Evolutionary conservation across 495 filamentous ascomycete genomes (phyloP).

Genomic region (Xylaria nigripes): DNA sequence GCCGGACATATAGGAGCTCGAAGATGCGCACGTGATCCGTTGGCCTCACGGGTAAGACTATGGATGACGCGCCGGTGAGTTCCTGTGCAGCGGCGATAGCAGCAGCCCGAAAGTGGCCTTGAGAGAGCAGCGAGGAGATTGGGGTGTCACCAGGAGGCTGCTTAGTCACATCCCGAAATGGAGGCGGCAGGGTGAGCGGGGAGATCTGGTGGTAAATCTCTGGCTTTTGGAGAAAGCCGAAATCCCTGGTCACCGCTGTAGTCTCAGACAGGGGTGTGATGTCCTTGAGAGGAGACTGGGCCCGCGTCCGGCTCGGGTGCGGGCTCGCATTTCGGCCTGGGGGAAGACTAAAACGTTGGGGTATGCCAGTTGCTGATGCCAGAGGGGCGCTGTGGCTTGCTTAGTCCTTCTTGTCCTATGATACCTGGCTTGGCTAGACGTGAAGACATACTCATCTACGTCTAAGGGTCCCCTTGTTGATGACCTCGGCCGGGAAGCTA

Average conservation of each 20-base stretch:
- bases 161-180: conserved; percentile 46
- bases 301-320: conserved; percentile 9
- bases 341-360: conserved; percentile 15
- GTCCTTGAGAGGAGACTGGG: conserved; percentile 9
- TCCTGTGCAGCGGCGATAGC: conserved; percentile 63
- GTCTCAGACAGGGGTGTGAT: conserved; percentile 16
- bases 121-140: conserved; percentile 46
- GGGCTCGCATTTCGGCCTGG: conserved; percentile 18
- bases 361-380: conserved; percentile 18
- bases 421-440: conserved; percentile 4
- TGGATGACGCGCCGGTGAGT: conserved; percentile 34
- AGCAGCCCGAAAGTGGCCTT: conserved; percentile 61
- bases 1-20: conserved; percentile 67
- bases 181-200: conserved; percentile 52
- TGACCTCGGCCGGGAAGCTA: conserved; percentile 40
- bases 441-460: conserved; percentile 40
- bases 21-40: conserved; percentile 60
- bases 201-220: conserved; percentile 74
- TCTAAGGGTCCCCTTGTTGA: conserved; percentile 53
- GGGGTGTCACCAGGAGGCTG: conserved; percentile 41
- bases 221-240: conserved; percentile 68
- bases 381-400: conserved; percentile 16
- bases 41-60: conserved; percentile 39
- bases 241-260: conserved; percentile 50
- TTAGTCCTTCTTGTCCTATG: conserved; percentile 1